Base-by-base conservation (phyloP, 352 stramenopile species). In the Pythium sukuiense region DNA sequence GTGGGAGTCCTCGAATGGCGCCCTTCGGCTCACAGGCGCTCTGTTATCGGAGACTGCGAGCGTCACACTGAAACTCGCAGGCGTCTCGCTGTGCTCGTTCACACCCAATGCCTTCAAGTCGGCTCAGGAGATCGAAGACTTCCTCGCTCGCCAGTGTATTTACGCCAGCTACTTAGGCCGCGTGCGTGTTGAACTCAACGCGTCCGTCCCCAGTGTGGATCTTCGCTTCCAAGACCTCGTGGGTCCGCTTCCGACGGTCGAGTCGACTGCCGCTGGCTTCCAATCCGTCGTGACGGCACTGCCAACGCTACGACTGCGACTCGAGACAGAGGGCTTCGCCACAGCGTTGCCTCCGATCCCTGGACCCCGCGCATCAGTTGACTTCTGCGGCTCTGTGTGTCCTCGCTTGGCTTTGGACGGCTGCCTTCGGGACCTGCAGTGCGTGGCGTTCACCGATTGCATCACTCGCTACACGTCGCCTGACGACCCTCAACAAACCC, bases 401-500 rank as follows among this genome's bases (percentile, higher is more conserved):
- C 75, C 66, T 16, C 55, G 55, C 27, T 33, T 87, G 32, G 76
- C 76, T 8, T 63, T 89, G 4, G 66, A 85, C 41, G 69, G 69
- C 7, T 89, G 80, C 64, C 71, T 89, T 13, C 78, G 80, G 9
- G 78, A 89, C 50, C 54, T 72, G 1, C 60, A 67, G 30, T 89
- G 80, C 39, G 76, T 80, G 4, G 72, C 73, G 41, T 83, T 81
- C 67, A 84, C 78, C 12, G 78, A 87, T 46, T 89, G 80, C 57
- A 72, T 89, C 16, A 60, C 73, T 41, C 72, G 79, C 1, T 56
- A 32, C 9, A 49, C 48, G 24, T 56, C 65, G n/a, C 9, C 27
- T 9, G 29, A 43, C 1, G 16, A 33, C n/a, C 29, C 29, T 2
- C 26, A 29, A 24, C 24, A 18, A 30, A 32, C 24, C 2, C 58